phyloP scores from a whole-genome alignment of 2,329 filamentous ascomycete genomes.

The Arthrobotrys pseudoclavata region DNA sequence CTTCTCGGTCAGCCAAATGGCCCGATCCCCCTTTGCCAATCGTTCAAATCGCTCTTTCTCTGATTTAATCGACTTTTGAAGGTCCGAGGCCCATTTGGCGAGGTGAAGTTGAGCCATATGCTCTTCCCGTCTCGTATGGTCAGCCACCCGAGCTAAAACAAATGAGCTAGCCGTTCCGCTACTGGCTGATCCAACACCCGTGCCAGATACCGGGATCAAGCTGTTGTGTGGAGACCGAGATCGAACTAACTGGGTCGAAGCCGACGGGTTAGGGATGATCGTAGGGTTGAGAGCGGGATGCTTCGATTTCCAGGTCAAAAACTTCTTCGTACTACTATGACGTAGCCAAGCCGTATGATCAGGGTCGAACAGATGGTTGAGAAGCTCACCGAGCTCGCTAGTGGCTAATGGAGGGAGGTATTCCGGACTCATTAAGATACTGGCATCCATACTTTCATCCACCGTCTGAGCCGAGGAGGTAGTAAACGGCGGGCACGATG shows the following conservation, averaged over 20 bases:
- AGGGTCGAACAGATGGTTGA: slow-evolving; percentile 81
- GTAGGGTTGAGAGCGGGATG: slow-evolving; percentile 53
- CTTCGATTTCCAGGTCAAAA: slow-evolving; percentile 74
- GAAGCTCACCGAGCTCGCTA: slow-evolving; percentile 79
- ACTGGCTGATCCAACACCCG: slow-evolving; percentile 45
- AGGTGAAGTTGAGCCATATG: slow-evolving; percentile 77
- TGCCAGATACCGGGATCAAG: slow-evolving; percentile 39
- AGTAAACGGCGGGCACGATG: slow-evolving; percentile 74
- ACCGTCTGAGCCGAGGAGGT: slow-evolving; percentile 79
- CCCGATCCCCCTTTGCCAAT: slow-evolving; percentile 74
- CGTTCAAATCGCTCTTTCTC: slow-evolving; percentile 79
- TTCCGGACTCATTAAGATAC: slow-evolving; percentile 89
- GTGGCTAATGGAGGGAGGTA: slow-evolving; percentile 84
- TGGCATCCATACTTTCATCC: slow-evolving; percentile 92
- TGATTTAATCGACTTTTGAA: slow-evolving; percentile 80
- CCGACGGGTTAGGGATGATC: slow-evolving; percentile 44
- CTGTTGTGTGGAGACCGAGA: slow-evolving; percentile 64
- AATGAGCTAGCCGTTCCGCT: slow-evolving; percentile 68
- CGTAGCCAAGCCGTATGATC: slow-evolving; percentile 85
- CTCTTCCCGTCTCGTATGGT: slow-evolving; percentile 74
- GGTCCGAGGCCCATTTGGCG: slow-evolving; percentile 84
- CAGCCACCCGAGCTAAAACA: slow-evolving; percentile 74
- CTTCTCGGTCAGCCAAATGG: slow-evolving; percentile 77
- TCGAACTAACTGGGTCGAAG: slow-evolving; percentile 61
- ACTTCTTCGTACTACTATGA: slow-evolving; percentile 85